Evolutionary conservation across 371 early-diverging fungal species (phyloP).

Genomic region (Mortierella sp.): DNA sequence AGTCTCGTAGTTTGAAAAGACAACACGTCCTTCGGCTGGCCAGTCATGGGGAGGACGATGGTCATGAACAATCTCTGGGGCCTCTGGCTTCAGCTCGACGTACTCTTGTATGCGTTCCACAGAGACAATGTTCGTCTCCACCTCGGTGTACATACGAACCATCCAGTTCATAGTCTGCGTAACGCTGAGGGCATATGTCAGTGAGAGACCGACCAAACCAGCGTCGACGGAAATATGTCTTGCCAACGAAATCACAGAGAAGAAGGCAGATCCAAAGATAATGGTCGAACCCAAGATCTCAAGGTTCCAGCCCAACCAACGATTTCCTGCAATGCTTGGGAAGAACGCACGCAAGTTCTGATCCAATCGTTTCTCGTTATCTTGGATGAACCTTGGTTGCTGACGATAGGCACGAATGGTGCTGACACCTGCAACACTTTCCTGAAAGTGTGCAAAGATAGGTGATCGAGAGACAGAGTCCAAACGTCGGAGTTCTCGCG

Average conservation of each 20-base stretch:
- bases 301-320: background rate
- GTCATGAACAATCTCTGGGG: background rate
- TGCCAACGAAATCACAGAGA: background rate
- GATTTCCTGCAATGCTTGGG: background rate
- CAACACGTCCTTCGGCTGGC: conserved; percentile 1
- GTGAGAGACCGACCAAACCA: background rate
- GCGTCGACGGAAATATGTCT: background rate
- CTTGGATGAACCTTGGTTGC: background rate
- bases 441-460: background rate
- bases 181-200: background rate
- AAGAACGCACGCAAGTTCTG: background rate
- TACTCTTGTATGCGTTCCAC: background rate
- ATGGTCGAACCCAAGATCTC: background rate
- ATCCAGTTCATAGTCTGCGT: background rate
- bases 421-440: background rate
- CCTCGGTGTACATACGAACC: background rate
- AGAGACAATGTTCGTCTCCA: background rate
- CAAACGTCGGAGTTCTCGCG: background rate
- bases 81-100: conserved; percentile 2
- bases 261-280: conserved; percentile 1
- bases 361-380: background rate
- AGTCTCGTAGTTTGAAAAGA: background rate
- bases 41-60: background rate
- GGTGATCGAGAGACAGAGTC: background rate
- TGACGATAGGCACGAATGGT: conserved; percentile 1